These are phyloP conservation scores for Candida maris DNA, from an alignment of 805 yeast genomes.

Conservation along the genomic window DNA sequence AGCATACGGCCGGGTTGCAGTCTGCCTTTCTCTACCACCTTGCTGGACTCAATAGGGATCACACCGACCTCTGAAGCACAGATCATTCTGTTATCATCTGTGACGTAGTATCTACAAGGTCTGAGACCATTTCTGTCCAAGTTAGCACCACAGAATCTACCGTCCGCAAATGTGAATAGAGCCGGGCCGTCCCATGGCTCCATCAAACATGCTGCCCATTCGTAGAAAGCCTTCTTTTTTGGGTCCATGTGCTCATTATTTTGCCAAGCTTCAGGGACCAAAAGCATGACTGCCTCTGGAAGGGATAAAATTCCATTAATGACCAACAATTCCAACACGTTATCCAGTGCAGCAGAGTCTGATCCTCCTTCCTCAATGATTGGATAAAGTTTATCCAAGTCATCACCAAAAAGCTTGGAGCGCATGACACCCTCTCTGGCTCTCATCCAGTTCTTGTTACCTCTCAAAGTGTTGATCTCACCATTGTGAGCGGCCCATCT, in stretches of 20 bases:
- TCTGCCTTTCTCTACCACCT: slow-evolving; percentile 85
- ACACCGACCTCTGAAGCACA: slow-evolving; percentile 99
- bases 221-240: slow-evolving; percentile 89
- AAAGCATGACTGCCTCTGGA: slow-evolving; percentile 95
- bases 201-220: slow-evolving; percentile 99
- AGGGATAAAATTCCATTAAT: slow-evolving; percentile 87
- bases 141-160: slow-evolving; percentile 97
- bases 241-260: slow-evolving; percentile 84
- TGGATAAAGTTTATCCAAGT: slow-evolving; percentile 85
- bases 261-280: slow-evolving; percentile 99
- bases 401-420: slow-evolving; percentile 83
- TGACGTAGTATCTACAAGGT: slow-evolving; percentile 96
- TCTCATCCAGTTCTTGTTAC: slow-evolving; percentile 99
- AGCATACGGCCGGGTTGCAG: slow-evolving; percentile 95
- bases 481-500: slow-evolving; percentile 98
- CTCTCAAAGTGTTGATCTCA: slow-evolving; percentile 94
- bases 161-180: slow-evolving; percentile 92
- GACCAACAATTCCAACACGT: slow-evolving; percentile 86
- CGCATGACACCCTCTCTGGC: slow-evolving; percentile 97
- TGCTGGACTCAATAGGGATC: slow-evolving; percentile 79
- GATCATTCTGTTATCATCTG: slow-evolving; percentile 90
- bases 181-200: slow-evolving; percentile 99
- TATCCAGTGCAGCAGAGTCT: slow-evolving; percentile 96
- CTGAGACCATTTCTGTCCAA: slow-evolving; percentile 95
- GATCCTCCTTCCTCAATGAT: slow-evolving; percentile 98